phyloP scores from a whole-genome alignment of 345 rosid species.

The Carallia pectinifolia region DNA sequence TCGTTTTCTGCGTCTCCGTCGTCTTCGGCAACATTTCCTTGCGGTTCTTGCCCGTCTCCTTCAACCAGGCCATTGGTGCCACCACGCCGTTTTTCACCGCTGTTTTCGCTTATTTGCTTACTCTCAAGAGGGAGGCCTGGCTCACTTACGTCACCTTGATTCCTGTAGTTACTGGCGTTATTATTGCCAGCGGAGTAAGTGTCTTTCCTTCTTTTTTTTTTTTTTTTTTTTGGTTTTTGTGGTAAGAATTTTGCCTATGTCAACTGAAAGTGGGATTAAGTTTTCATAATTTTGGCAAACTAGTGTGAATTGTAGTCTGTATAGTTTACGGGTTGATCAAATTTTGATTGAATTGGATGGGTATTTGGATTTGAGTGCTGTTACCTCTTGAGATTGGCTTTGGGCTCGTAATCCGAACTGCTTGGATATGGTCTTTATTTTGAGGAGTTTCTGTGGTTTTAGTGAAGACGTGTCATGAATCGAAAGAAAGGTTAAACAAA shows the following conservation, averaged over 20 bases:
- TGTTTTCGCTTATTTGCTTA: conserved; percentile 86
- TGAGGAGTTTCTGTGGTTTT: too few relatives aligned
- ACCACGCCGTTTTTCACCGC: conserved; percentile 99
- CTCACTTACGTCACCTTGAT: conserved; percentile 80
- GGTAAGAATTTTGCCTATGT: neutral
- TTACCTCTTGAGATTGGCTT: neutral
- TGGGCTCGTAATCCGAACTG: too few relatives aligned
- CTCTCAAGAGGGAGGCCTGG: conserved; percentile 92
- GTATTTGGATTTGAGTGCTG: neutral
- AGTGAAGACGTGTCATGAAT: too few relatives aligned
- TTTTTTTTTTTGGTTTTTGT: neutral
- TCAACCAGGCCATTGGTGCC: conserved; percentile 94
- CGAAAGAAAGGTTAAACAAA: too few relatives aligned
- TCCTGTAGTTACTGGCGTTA: conserved; percentile 93
- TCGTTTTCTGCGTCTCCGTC: conserved; percentile 93
- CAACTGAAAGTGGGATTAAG: neutral
- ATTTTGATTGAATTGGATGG: neutral
- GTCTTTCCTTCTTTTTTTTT: neutral
- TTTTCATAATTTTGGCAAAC: neutral
- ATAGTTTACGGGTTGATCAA: neutral
- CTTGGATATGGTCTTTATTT: too few relatives aligned
- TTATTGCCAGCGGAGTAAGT: conserved; percentile 97
- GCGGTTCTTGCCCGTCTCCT: conserved; percentile 80
- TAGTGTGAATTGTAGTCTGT: neutral
- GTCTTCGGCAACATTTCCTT: conserved; percentile 89